A percentile compares a stretch with the other conserved stretches of the same genome.
These are phyloP conservation scores for Aspergillus candidus DNA, from an alignment of 2,329 filamentous ascomycete genomes.

Conservation along the genomic window DNA sequence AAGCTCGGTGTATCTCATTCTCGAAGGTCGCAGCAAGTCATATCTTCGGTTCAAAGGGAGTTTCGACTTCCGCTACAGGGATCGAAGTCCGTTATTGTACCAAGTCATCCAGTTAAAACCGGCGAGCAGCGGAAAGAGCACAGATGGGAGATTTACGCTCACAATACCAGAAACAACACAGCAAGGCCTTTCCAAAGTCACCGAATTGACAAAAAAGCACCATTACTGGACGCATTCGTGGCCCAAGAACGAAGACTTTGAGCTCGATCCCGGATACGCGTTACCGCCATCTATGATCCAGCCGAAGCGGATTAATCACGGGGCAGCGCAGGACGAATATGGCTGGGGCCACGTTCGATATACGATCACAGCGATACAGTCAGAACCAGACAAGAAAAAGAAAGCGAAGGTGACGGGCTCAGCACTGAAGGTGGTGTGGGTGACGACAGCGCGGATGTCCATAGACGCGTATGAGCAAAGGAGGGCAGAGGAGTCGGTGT, in stretches of 20 bases:
- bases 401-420: neutral
- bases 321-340: neutral
- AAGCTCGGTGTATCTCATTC: neutral
- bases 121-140: neutral
- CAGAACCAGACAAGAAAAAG: neutral
- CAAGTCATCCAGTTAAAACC: neutral
- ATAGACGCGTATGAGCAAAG: no score
- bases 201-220: neutral
- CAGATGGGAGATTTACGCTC: neutral
- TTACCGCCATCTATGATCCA: neutral
- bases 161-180: neutral
- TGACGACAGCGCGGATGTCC: no score
- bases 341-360: conserved; percentile 1
- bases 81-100: neutral
- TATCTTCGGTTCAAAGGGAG: neutral
- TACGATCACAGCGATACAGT: neutral
- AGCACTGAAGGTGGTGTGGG: no score
- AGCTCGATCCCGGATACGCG: neutral
- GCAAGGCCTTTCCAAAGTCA: neutral
- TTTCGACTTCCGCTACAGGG: neutral
- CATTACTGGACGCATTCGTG: conserved; percentile 1
- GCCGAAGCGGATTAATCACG: neutral
- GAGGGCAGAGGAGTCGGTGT: no score
- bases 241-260: neutral
- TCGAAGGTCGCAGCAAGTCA: neutral